These are phyloP conservation scores for Penicillium decumbens DNA, from an alignment of 2,329 filamentous ascomycete species.

Conservation along the genomic window DNA sequence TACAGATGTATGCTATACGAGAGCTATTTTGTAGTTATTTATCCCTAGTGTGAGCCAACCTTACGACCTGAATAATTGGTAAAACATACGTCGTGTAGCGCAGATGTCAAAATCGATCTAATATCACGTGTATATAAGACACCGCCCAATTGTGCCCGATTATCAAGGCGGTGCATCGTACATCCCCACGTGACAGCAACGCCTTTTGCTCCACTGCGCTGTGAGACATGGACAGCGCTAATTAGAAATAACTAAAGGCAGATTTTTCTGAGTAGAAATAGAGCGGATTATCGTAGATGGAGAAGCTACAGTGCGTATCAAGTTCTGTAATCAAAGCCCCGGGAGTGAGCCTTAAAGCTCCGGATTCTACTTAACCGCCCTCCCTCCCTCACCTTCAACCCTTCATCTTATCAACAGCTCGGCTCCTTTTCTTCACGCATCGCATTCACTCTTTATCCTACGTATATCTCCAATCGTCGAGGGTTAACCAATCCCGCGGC, in stretches of 20 bases:
- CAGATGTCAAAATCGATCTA: not conserved
- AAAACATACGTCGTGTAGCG: not conserved
- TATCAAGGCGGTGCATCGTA: constrained; percentile 6
- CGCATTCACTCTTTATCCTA: constrained; percentile 3
- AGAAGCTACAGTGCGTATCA: constrained; percentile 7
- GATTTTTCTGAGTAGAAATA: not conserved
- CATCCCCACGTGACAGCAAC: not conserved
- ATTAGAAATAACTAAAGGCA: constrained; percentile 18
- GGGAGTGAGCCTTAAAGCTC: constrained; percentile 19
- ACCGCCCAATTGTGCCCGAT: constrained; percentile 8
- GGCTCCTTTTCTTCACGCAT: not conserved
- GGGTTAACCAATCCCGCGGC: not conserved
- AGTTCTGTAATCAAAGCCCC: constrained; percentile 3
- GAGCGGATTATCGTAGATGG: constrained; percentile 7
- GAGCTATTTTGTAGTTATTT: not conserved
- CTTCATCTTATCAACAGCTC: constrained; percentile 11
- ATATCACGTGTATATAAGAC: constrained; percentile 5
- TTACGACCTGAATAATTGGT: not conserved
- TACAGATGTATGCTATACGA: not conserved
- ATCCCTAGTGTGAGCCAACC: not conserved
- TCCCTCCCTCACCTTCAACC: constrained; percentile 6
- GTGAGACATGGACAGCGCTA: constrained; percentile 19
- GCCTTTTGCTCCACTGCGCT: constrained; percentile 4
- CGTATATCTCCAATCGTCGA: constrained; percentile 5
- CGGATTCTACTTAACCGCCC: constrained; percentile 12